Evolutionary conservation across 148 eudicot genomes (phyloP), one percentile per base, ranked within the genome.

Genomic region (Oxyria digyna): DNA sequence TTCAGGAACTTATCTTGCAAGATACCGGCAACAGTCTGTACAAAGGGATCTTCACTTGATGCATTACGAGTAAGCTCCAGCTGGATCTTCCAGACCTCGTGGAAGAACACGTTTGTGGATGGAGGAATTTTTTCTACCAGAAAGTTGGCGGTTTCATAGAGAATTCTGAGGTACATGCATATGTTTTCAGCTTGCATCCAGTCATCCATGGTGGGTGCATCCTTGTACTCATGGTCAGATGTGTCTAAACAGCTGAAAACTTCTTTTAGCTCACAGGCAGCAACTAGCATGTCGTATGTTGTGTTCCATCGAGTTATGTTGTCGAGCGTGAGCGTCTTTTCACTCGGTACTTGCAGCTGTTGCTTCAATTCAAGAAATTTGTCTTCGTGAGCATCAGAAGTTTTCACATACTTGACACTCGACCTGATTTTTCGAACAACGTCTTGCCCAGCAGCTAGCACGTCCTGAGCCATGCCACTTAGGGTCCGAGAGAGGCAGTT

Each of bases 11-110:
- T 87, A 52, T 84, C 89, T 77, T 87, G 89, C 87, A 91, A 77
- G 14, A 81, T 71, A 67, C 81, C 80, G 3, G 91, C 81, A 33
- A 91, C 74, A 69, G 49, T 76, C 43, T 83, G 76, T 6, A 82
- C 76, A 42, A 87, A 84, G 20, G 82, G 82, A 63, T 89, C 93
- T 20, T 85, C 93, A 49, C 91, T 86, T 21, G 87, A 72, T 35
- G 80, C 83, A 4, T 85, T 85, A 41, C 96, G 90, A 1, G 87
- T 79, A 21, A 91, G 77, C 78, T 91, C 96, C 64, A 91, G 78
- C 79, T 91, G 91, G 57, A 88, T 83, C 79, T 91, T 91, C 97
- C 96, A 91, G 5, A 81, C 90, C 75, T 91, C 97, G 38, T 91
- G 97, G 78, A 85, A 91, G 73, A 89, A 91, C 5, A 75, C 75